These are phyloP conservation scores for Ceratobasidium sp. DNA, from an alignment of 1,284 basidiomycete genomes.

Conservation along the genomic window DNA sequence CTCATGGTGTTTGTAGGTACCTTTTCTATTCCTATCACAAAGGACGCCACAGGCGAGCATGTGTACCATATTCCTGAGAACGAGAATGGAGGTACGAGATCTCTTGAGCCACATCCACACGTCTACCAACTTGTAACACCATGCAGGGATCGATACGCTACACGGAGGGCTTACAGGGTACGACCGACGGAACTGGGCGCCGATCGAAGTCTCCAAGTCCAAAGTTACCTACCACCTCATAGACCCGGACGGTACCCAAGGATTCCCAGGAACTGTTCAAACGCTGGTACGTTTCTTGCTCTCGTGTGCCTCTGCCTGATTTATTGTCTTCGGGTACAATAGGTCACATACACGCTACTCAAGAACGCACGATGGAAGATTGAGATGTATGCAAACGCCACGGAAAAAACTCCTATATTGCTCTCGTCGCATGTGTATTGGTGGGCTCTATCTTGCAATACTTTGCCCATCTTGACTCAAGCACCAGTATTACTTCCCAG, in stretches of 20 bases:
- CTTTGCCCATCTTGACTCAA: constrained; percentile 43
- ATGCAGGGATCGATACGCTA: constrained; percentile 32
- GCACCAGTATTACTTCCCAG: constrained; percentile 23
- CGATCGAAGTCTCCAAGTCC: constrained; percentile 43
- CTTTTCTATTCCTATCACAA: constrained; percentile 68
- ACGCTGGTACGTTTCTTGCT: constrained; percentile 22
- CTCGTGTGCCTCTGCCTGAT: background rate
- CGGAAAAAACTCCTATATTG: constrained; percentile 51
- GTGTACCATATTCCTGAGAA: constrained; percentile 67
- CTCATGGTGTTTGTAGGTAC: constrained; percentile 57
- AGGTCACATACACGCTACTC: constrained; percentile 52
- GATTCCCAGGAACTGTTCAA: constrained; percentile 51
- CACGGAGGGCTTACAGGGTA: constrained; percentile 50
- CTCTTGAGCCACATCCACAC: background rate
- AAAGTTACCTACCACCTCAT: constrained; percentile 48
- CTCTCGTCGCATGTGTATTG: constrained; percentile 52
- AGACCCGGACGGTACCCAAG: constrained; percentile 50
- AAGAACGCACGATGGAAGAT: constrained; percentile 50
- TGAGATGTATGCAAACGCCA: constrained; percentile 50
- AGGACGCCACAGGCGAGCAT: constrained; percentile 61
- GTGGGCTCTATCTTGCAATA: constrained; percentile 40
- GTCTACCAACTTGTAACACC: background rate
- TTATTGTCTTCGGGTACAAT: background rate
- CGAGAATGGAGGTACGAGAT: constrained; percentile 54
- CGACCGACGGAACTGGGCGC: constrained; percentile 49